Evolutionary conservation across 176 grass and related monocot genomes (phyloP).

Genomic region (Cenchrus fungigraminus): DNA sequence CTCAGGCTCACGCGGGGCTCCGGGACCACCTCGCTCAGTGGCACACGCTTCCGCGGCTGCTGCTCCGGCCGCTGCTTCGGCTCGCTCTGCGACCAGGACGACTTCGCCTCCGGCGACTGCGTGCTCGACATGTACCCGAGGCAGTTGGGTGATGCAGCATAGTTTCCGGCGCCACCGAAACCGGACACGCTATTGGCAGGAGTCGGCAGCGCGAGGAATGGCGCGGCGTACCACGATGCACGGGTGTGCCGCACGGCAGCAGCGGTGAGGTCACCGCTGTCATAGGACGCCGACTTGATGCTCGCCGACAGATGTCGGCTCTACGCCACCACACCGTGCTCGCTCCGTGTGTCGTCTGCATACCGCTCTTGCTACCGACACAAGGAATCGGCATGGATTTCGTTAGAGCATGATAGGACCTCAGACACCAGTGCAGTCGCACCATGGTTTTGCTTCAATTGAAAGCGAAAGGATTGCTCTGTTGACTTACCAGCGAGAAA

Average conservation of each 20-base stretch:
- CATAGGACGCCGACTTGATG: conserved; percentile 69
- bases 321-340: conserved; percentile 58
- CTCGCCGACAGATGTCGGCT: conserved; percentile 73
- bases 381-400: conserved; percentile 2
- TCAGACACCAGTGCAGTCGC: background rate
- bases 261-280: conserved; percentile 54
- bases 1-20: conserved; percentile 74
- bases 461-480: conserved; percentile 5
- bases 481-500: conserved; percentile 52
- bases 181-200: no score
- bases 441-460: background rate
- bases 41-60: conserved; percentile 62
- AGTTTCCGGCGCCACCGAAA: no score
- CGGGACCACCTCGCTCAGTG: conserved; percentile 78
- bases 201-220: conserved; percentile 32
- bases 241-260: conserved; percentile 27
- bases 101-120: conserved; percentile 78
- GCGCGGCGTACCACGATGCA: conserved; percentile 62
- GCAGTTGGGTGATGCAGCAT: no score
- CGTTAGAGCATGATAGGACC: background rate
- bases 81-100: conserved; percentile 71
- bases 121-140: conserved; percentile 53
- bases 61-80: conserved; percentile 86
- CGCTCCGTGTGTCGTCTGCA: conserved; percentile 59
- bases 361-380: conserved; percentile 73